Conservation (phyloP, 257 asterid genomes). For the Linderniella brevidens region DNA sequence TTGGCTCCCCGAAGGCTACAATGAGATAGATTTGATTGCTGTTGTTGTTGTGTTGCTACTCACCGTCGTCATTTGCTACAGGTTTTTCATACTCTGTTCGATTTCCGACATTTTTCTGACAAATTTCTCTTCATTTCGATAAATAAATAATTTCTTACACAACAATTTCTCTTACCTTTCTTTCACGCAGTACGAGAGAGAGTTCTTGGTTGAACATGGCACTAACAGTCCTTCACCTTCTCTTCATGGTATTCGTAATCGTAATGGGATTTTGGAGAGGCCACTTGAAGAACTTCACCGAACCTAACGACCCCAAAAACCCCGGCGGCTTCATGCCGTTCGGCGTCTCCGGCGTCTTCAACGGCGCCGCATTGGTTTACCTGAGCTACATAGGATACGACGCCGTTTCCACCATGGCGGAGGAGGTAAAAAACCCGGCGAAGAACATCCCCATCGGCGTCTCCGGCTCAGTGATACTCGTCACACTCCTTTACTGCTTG, state of each 20-base stretch:
- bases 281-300: conserved; percentile 39
- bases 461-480: conserved; percentile 80
- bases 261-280: conserved; percentile 69
- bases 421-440: conserved; percentile 68
- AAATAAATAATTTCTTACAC: not conserved
- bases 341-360: conserved; percentile 71
- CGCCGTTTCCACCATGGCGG: conserved; percentile 97
- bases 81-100: conserved; percentile 19
- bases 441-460: conserved; percentile 76
- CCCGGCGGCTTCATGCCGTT: conserved; percentile 64
- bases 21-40: conserved; percentile 65
- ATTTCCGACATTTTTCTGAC: not conserved
- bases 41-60: conserved; percentile 55
- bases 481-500: conserved; percentile 66
- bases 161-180: not conserved
- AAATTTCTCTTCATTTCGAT: not conserved
- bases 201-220: conserved; percentile 70
- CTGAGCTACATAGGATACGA: conserved; percentile 91
- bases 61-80: conserved; percentile 74
- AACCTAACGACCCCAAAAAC: conserved; percentile 35
- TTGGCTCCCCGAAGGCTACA: conserved; percentile 56
- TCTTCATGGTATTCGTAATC: conserved; percentile 61
- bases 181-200: conserved; percentile 58
- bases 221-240: conserved; percentile 56
- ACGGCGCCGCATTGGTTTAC: conserved; percentile 87